Evolutionary conservation across 805 yeast genomes (phyloP).

Genomic region (Barnettozyma populi): DNA sequence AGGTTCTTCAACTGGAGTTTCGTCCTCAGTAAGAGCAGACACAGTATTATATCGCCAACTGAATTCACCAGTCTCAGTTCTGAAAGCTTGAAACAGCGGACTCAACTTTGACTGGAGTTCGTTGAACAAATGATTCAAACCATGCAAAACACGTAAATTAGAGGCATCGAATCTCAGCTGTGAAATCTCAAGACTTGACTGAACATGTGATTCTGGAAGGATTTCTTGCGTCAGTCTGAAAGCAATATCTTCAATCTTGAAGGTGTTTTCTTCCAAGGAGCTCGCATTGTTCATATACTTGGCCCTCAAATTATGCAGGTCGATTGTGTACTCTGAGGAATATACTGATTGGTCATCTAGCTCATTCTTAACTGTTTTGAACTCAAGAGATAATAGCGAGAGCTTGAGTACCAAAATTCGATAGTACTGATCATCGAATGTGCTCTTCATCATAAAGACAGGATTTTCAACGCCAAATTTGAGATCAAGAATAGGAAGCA

Average conservation of each 20-base stretch:
- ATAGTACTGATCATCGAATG: conserved; percentile 25
- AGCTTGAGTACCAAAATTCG: conserved; percentile 27
- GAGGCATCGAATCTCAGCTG: conserved; percentile 25
- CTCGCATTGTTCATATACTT: conserved; percentile 16
- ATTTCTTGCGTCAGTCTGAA: conserved; percentile 12
- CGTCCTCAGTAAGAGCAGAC: background rate
- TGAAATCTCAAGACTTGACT: conserved; percentile 6
- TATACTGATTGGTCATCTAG: conserved; percentile 21
- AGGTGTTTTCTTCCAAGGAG: conserved; percentile 5
- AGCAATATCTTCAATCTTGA: conserved; percentile 14
- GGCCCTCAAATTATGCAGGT: conserved; percentile 11
- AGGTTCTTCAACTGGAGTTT: background rate
- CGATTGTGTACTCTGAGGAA: conserved; percentile 10
- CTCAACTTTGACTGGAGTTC: conserved; percentile 14
- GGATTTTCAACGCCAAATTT: conserved; percentile 37
- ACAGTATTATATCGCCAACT: background rate
- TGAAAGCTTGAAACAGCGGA: conserved; percentile 7
- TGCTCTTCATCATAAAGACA: conserved; percentile 29
- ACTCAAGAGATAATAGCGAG: conserved; percentile 21
- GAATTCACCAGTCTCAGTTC: conserved; percentile 4
- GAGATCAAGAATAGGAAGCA: conserved; percentile 31
- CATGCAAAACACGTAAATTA: conserved; percentile 26
- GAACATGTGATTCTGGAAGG: conserved; percentile 12
- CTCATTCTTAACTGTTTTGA: conserved; percentile 9
- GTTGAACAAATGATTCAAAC: conserved; percentile 20